Base-by-base conservation (phyloP, 139 green algal species). In the Desmodesmus armatus region DNA sequence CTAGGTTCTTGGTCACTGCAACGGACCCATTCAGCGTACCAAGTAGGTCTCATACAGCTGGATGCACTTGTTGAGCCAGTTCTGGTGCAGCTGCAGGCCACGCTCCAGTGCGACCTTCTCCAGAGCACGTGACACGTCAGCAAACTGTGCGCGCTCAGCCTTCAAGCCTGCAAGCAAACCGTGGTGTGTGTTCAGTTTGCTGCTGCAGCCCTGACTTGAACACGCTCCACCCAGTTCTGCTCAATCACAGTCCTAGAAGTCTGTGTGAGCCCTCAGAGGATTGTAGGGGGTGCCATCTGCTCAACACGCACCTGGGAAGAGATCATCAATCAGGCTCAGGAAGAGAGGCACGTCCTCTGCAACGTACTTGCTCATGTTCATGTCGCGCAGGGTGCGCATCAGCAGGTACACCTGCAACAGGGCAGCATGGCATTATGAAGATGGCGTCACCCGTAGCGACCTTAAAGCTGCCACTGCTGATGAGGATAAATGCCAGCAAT, bases 281-380 rank as follows among this genome's bases (percentile, higher is more conserved):
- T n/a, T n/a, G n/a, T n/a, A 40, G n/a, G n/a, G n/a, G n/a, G n/a
- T n/a, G n/a, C n/a, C n/a, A n/a, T n/a, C n/a, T n/a, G n/a, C n/a
- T 31, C 23, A 11, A 31, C 25, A 6, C 67, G 37, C 58, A 83
- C 67, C 89, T 37, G 96, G 96, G 91, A 99, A 99, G 44, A 99
- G 88, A 88, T 99, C 97, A 73, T 98, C 93, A 74, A 99, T 97
- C 47, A 99, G 93, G 27, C 93, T 95, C 70, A 98, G 89, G 91
- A 99, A 99, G 19, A 99, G 92, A 2, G 96, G 96, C 80, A 98
- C 95, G 73, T 99, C 97, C 89, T 99, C 97, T 4, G 96, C 96
- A 82, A 98, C 95, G 87, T 98, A 98, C 92, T 99, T 99, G 93
- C 88, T 95, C 94, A 99, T 98, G 91, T 99, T 99, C 96, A 99